Conservation (phyloP, 1,139 yeast genomes). For the Suhomyces bolitotheri region DNA sequence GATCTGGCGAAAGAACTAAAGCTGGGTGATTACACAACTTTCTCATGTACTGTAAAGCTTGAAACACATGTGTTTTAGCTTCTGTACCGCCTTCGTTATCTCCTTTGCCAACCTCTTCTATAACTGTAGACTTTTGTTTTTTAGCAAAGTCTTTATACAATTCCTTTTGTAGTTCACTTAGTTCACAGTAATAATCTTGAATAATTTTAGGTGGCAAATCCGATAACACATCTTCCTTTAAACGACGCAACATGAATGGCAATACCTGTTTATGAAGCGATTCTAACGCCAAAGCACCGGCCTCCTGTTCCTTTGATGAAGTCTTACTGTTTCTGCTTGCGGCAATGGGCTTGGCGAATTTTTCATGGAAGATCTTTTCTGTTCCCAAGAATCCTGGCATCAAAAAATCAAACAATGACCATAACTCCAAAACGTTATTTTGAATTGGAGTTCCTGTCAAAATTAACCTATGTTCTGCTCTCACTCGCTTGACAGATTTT, state of each 20-base stretch:
- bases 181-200: conserved; percentile 96
- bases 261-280: conserved; percentile 94
- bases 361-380: conserved; percentile 90
- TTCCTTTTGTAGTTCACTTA: conserved; percentile 85
- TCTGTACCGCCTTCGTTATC: conserved; percentile 38
- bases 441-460: conserved; percentile 98
- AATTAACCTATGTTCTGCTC: conserved; percentile 86
- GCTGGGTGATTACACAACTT: conserved; percentile 97
- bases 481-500: conserved; percentile 77
- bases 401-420: conserved; percentile 96
- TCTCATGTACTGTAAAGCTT: conserved; percentile 95
- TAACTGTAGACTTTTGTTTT: conserved; percentile 75
- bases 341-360: conserved; percentile 96
- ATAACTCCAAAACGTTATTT: conserved; percentile 90
- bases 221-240: conserved; percentile 93
- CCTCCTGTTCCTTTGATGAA: conserved; percentile 93
- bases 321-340: conserved; percentile 89
- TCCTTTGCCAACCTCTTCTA: conserved; percentile 54
- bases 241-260: conserved; percentile 93
- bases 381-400: conserved; percentile 99
- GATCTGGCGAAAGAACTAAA: conserved; percentile 79
- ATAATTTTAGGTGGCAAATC: conserved; percentile 98
- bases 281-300: conserved; percentile 93
- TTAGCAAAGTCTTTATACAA: conserved; percentile 89
- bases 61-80: conserved; percentile 91